Percentiles rank a stretch among this genome's conserved stretches.
These are phyloP conservation scores for Calonectria hongkongensis DNA, from an alignment of 2,329 filamentous ascomycete species.

Conservation along the genomic window DNA sequence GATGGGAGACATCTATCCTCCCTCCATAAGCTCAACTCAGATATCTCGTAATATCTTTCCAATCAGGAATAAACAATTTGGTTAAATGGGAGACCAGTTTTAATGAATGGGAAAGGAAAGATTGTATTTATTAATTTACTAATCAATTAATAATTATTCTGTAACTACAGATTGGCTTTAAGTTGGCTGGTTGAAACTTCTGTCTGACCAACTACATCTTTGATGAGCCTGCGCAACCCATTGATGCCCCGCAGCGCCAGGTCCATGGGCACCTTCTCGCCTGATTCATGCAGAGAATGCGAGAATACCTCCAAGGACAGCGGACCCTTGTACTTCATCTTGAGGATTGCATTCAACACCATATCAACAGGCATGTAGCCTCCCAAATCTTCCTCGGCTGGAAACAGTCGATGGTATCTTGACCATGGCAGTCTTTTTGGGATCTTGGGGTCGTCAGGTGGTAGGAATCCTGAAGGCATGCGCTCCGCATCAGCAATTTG, in stretches of 20 bases:
- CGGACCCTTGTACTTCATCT: conserved; percentile 42
- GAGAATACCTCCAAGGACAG: conserved; percentile 43
- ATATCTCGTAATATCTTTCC: no score
- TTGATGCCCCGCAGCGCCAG: conserved; percentile 34
- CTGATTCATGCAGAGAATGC: conserved; percentile 31
- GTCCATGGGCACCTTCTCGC: conserved; percentile 27
- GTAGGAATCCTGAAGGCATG: conserved; percentile 30
- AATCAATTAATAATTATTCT: no score
- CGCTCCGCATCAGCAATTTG: conserved; percentile 42
- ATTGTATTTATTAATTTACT: no score
- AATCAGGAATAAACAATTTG: no score
- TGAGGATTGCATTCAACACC: conserved; percentile 36
- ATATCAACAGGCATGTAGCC: conserved; percentile 43
- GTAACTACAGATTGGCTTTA: conserved; percentile 24
- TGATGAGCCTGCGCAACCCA: conserved; percentile 23
- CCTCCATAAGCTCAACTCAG: no score
- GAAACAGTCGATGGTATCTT: conserved; percentile 36
- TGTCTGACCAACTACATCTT: not conserved
- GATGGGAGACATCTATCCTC: no score
- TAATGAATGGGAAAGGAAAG: no score
- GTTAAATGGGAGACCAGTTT: no score
- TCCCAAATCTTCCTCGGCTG: conserved; percentile 30
- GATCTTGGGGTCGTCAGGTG: conserved; percentile 19
- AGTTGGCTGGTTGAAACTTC: not conserved
- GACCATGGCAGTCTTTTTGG: conserved; percentile 42